Base-by-base conservation (phyloP, 371 early-diverging fungal genomes). In the Mortierella sp. region DNA sequence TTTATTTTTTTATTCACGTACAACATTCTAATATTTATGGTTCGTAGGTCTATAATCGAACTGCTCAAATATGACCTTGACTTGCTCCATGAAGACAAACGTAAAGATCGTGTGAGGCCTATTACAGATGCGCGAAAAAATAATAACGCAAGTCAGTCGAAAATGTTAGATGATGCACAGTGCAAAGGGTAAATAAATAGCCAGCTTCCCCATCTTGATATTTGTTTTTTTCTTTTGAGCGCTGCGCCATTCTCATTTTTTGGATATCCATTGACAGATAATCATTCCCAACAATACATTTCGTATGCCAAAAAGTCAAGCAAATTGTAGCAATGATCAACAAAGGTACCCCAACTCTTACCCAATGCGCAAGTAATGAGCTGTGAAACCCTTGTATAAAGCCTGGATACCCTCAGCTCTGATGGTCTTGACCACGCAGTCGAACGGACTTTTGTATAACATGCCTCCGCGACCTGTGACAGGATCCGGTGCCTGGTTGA, bases 351-450 rank as follows among this genome's bases (percentile, higher is more conserved):
- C 31, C 5, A 6, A 27, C 14, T 19, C 82, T 79, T 85, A 92
- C 92, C 98, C 98, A 66, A 97, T 89, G 47, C 98, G 90, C 34
- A 98, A 81, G 79, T 93, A 98, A 79, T 97, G 97, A 8, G 98
- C 95, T 28, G 87, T 76, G 75, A 95, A 92, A 6, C 97, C 98
- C 84, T 97, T 98, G 84, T 94, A 95, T 14, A 98, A 83, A 21
- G 94, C 96, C 19, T 81, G 56, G 12, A 94, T 59, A 17, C 98
- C 97, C 83, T 98, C 98, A 4, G 93, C 83, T 21, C 81, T 63
- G 31, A 94, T 83, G 15, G 94, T 94, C 83, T 94, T 95, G 58
- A 90, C 83, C 50, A 94, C 83, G 67, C 97, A 97, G 75, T 97
- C 94, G 12, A 89, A 43, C 4, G 94, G 92, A 39, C 83, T 87